phyloP scores from a whole-genome alignment of 176 grass and related monocot species.

The Oryza officinalis region DNA sequence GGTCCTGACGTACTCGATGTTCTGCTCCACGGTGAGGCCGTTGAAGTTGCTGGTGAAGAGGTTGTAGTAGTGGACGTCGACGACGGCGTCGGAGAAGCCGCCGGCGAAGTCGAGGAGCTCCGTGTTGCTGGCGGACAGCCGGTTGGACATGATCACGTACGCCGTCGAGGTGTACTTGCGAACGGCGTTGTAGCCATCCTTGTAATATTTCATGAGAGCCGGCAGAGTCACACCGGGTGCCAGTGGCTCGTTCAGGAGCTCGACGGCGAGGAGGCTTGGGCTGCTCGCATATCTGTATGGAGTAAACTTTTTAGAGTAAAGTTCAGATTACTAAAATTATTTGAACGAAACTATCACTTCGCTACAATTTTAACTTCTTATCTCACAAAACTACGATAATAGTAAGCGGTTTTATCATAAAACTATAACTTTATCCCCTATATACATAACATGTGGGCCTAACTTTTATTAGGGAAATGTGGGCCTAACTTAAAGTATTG shows the following conservation, averaged over 20 bases:
- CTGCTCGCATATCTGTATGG: conserved; percentile 54
- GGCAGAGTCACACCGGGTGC: conserved; percentile 44
- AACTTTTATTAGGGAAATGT: too few relatives aligned
- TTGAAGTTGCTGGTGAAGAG: conserved; percentile 28
- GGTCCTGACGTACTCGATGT: conserved; percentile 50
- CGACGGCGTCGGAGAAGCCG: conserved; percentile 14
- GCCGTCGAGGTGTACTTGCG: conserved; percentile 46
- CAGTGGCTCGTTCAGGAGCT: conserved; percentile 68
- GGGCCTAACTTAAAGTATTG: too few relatives aligned
- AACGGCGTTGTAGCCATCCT: conserved; percentile 56
- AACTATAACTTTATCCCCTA: too few relatives aligned
- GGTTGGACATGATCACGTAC: conserved; percentile 78
- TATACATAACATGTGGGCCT: too few relatives aligned
- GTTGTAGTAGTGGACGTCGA: conserved; percentile 75
- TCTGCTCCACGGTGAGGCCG: conserved; percentile 53
- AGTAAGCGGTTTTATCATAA: too few relatives aligned
- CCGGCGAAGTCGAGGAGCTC: conserved; percentile 54
- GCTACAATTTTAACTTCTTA: too few relatives aligned
- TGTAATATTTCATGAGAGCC: conserved; percentile 63
- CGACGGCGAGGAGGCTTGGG: conserved; percentile 58
- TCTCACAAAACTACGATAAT: too few relatives aligned
- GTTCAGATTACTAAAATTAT: too few relatives aligned
- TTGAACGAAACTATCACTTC: too few relatives aligned
- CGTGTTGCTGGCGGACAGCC: conserved; percentile 7
- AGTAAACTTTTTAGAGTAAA: too few relatives aligned